A percentile compares a stretch with the other conserved stretches of the same genome.
These are phyloP conservation scores for Metarhizium brunneum DNA, from an alignment of 2,329 filamentous ascomycete species.

Conservation along the genomic window DNA sequence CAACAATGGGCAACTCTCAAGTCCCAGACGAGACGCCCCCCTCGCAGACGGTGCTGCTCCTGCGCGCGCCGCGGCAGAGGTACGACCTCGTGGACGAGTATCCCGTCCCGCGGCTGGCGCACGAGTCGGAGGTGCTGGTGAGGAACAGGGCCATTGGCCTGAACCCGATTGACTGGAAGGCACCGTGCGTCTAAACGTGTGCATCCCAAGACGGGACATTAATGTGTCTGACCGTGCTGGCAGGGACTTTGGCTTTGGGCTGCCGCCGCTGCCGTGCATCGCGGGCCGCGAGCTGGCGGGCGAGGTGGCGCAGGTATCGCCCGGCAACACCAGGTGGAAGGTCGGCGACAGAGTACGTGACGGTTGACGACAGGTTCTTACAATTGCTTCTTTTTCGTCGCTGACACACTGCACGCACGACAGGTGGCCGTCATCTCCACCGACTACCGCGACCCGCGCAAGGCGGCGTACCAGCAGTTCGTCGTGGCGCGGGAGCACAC, in stretches of 20 bases:
- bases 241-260: conserved; percentile 62
- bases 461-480: conserved; percentile 64
- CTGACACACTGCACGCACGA: too few relatives aligned
- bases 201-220: too few relatives aligned
- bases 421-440: conserved; percentile 58
- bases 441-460: conserved; percentile 63
- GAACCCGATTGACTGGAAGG: conserved; percentile 72
- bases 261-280: conserved; percentile 58
- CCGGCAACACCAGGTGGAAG: conserved; percentile 36
- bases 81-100: conserved; percentile 37
- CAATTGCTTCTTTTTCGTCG: too few relatives aligned
- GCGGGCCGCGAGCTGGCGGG: conserved; percentile 64
- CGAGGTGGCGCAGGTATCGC: conserved; percentile 39
- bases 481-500: conserved; percentile 57
- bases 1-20: not conserved
- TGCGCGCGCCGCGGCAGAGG: conserved; percentile 39
- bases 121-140: conserved; percentile 47
- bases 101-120: conserved; percentile 29
- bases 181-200: conserved; percentile 41
- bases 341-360: conserved; percentile 42
- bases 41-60: conserved; percentile 37
- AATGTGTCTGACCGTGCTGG: too few relatives aligned
- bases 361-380: not conserved
- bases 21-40: conserved; percentile 7
- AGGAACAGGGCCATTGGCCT: conserved; percentile 56